Base-by-base conservation (phyloP, 176 grass and related monocot genomes). In the Canna indica region DNA sequence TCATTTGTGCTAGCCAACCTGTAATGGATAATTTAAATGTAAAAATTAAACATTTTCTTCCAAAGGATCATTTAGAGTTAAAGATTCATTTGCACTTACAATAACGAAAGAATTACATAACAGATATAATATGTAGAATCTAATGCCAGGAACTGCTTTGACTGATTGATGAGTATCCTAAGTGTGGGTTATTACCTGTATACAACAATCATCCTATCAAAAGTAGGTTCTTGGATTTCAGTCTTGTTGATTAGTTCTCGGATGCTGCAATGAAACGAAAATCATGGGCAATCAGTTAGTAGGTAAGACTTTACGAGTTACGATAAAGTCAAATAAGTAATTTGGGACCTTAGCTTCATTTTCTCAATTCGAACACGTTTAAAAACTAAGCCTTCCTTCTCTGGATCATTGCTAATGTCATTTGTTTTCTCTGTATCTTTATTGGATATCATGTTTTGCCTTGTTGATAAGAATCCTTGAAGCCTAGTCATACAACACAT, bases 161-260 rank as follows among this genome's bases (percentile, higher is more conserved):
- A 45, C 41, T 70, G 20, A 32, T 12, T 22, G 13, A 70, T 31
- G 28, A 70, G 8, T 25, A 18, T 12, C 9, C 3, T 67, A 42
- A 38, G 5, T 13, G 27, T 30, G 17, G 27, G 1, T 32, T 11
- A 44, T 44, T 93, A 99, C 94, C 94, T 99, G 73, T 99, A 99
- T 38, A 99, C 69, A 41, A 99, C 94, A 76, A 99, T 99, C 75
- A 99, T 88, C 73, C 91, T 82, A 81, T 99, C 86, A 81, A 99
- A 99, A 74, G 89, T 99, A 79, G 94, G 89, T 75, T 99, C 94
- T 71, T 99, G 89, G 78, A 99, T 90, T 75, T 84, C 81, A 50
- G 81, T 81, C 75, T 83, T 90, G 63, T 89, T 77, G 29, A 93
- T 24, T 77, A 99, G 72, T 54, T 99, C 90, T 39, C 29, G 59